Evolutionary conservation across 306 rosid genomes (phyloP).

Genomic region (Rubus idaeus): DNA sequence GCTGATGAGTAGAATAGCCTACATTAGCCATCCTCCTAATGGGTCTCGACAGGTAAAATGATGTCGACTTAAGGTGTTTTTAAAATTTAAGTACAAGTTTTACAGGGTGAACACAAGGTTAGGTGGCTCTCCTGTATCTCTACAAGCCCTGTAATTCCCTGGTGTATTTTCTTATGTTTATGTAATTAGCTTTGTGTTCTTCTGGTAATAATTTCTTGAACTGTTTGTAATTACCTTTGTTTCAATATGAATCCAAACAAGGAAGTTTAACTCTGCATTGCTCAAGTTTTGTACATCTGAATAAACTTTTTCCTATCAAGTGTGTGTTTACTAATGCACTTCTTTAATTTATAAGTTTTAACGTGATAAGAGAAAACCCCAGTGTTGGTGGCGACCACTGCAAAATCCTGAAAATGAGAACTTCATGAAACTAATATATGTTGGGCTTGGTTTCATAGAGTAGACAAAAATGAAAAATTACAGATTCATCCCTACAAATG

Average conservation of each 20-base stretch:
- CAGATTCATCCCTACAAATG: not conserved
- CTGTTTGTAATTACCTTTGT: not conserved
- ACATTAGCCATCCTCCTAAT: too few relatives aligned
- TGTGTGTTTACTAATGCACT: too few relatives aligned
- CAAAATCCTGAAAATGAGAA: too few relatives aligned
- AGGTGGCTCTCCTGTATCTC: constrained; percentile 2
- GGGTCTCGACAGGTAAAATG: too few relatives aligned
- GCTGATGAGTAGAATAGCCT: not conserved
- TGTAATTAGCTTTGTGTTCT: not conserved
- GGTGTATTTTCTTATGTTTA: not conserved
- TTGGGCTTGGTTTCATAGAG: not conserved
- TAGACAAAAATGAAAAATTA: not conserved
- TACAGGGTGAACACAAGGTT: constrained; percentile 1
- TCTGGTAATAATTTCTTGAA: not conserved
- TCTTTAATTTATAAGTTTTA: too few relatives aligned
- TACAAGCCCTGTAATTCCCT: constrained; percentile 8
- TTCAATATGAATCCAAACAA: not conserved
- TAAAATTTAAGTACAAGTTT: not conserved
- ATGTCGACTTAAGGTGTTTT: not conserved
- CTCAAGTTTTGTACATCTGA: not conserved
- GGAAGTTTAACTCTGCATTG: not conserved
- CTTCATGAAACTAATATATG: too few relatives aligned
- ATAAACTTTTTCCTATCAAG: not conserved
- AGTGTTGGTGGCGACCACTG: too few relatives aligned
- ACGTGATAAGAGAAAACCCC: too few relatives aligned